Evolutionary conservation across 2,329 filamentous ascomycete genomes (phyloP).

Genomic region (Cordyceps tenuipes): DNA sequence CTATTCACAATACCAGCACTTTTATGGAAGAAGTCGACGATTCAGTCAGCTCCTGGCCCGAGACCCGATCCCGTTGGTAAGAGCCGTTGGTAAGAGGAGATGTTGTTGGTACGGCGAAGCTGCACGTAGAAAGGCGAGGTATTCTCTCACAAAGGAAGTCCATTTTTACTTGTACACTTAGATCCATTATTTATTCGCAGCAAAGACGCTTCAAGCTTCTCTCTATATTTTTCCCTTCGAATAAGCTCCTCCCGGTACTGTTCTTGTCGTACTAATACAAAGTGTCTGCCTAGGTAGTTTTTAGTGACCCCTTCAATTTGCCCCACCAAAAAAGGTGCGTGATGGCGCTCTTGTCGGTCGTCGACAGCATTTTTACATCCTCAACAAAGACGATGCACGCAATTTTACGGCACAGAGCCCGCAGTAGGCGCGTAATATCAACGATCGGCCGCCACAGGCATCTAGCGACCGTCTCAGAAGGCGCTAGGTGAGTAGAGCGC

Average conservation of each 20-base stretch:
- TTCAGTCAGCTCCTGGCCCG: constrained; percentile 79
- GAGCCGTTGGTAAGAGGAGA: too few species aligned
- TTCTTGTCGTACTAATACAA: not conserved
- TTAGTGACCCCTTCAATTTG: not conserved
- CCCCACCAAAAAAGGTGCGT: constrained; percentile 8
- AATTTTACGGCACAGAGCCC: constrained; percentile 18
- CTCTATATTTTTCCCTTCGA: not conserved
- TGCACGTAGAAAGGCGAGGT: not conserved
- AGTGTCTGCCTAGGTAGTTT: not conserved
- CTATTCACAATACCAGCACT: constrained; percentile 75
- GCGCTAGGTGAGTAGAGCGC: constrained; percentile 20
- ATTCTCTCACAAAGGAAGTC: not conserved
- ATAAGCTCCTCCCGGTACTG: not conserved
- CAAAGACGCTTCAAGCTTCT: too few species aligned
- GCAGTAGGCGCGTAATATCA: constrained; percentile 16
- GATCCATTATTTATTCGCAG: not conserved
- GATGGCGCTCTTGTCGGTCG: not conserved
- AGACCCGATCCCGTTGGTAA: constrained; percentile 24
- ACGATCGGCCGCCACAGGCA: constrained; percentile 14
- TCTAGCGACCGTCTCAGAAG: constrained; percentile 24
- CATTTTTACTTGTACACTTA: not conserved
- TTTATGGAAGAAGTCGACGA: constrained; percentile 92
- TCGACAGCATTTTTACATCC: not conserved
- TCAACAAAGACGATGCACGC: constrained; percentile 20
- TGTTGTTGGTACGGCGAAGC: not conserved